Conservation (phyloP, 2,329 filamentous ascomycete species). For the Penicillium freii region DNA sequence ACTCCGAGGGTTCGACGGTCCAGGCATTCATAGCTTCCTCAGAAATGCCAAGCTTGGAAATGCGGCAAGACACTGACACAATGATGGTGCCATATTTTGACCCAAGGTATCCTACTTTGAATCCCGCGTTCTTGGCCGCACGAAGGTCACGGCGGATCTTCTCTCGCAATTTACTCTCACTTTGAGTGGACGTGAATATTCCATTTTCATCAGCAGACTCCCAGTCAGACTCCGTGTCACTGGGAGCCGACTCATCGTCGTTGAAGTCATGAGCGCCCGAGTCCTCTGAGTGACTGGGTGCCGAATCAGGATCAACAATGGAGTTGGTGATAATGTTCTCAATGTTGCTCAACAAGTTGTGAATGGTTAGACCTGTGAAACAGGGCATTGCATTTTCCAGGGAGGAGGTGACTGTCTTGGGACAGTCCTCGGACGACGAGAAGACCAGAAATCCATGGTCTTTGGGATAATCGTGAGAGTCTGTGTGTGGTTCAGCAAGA, state of each 20-base stretch:
- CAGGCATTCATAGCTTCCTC: constrained; percentile 74
- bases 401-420: constrained; percentile 29
- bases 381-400: constrained; percentile 46
- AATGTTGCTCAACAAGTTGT: constrained; percentile 51
- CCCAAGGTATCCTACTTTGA: constrained; percentile 64
- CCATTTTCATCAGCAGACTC: constrained; percentile 29
- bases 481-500: constrained; percentile 32
- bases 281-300: constrained; percentile 10
- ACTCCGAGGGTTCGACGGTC: constrained; percentile 65
- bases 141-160: constrained; percentile 62
- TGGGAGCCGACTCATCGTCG: constrained; percentile 27
- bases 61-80: constrained; percentile 67
- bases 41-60: constrained; percentile 69
- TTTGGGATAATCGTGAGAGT: constrained; percentile 61
- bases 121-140: constrained; percentile 62
- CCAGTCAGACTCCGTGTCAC: constrained; percentile 35
- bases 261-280: background rate
- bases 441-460: constrained; percentile 52
- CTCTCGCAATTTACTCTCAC: constrained; percentile 13
- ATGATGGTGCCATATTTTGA: constrained; percentile 53
- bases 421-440: constrained; percentile 41
- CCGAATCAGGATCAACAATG: constrained; percentile 5
- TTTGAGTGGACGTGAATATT: constrained; percentile 1
- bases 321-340: constrained; percentile 38
- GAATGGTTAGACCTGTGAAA: constrained; percentile 43